Evolutionary conservation across 345 rosid genomes (phyloP).

Genomic region (Reutealis trisperma): DNA sequence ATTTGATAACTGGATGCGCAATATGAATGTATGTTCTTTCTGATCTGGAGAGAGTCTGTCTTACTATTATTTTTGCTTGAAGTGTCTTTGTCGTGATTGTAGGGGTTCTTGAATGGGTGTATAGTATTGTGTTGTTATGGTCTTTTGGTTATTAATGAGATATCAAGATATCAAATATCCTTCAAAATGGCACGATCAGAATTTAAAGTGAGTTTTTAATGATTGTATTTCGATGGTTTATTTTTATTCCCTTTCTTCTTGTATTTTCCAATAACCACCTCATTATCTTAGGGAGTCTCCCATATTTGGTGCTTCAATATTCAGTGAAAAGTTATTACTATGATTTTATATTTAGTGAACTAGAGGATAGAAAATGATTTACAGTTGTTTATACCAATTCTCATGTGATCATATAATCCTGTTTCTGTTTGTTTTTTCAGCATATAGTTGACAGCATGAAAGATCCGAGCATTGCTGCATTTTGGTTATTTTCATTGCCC

Average conservation of each 20-base stretch:
- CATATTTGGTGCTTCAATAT: background rate
- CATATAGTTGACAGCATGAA: conserved; percentile 94
- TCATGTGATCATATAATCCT: conserved; percentile 11
- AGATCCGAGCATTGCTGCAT: conserved; percentile 93
- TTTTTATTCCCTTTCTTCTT: background rate
- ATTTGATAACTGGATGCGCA: too few species aligned
- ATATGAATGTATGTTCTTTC: background rate
- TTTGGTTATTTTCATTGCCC: conserved; percentile 91
- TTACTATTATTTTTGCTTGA: conserved; percentile 1
- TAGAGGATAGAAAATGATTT: background rate
- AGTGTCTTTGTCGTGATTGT: background rate
- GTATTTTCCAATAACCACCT: background rate
- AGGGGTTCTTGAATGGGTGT: background rate
- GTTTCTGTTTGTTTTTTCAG: conserved; percentile 47
- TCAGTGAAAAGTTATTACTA: background rate
- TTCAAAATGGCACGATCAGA: background rate
- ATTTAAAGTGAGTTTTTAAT: background rate
- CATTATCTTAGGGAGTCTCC: background rate
- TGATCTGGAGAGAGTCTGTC: background rate
- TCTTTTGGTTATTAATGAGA: background rate
- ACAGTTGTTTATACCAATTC: background rate
- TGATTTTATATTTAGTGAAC: background rate
- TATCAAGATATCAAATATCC: too few species aligned
- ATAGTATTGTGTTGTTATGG: background rate
- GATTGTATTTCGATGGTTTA: background rate